These are phyloP conservation scores for Fusarium concolor DNA, from an alignment of 2,329 filamentous ascomycete species.

Conservation along the genomic window DNA sequence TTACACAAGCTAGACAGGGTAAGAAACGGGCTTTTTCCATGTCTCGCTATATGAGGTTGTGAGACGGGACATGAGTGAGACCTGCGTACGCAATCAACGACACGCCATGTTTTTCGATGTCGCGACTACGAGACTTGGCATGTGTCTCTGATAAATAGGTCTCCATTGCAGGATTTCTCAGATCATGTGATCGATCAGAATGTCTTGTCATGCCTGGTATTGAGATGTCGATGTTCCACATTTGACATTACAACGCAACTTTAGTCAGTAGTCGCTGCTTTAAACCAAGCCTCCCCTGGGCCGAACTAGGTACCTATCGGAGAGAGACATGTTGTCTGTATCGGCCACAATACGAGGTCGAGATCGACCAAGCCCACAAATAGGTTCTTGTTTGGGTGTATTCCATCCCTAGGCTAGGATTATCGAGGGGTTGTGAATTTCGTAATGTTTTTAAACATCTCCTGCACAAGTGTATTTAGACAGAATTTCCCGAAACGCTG, in stretches of 20 bases:
- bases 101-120: neutral
- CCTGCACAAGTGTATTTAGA: too few relatives aligned
- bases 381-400: too few relatives aligned
- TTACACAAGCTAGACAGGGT: conserved; percentile 14
- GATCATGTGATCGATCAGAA: neutral
- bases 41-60: conserved; percentile 3
- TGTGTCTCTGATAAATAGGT: neutral
- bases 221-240: neutral
- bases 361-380: too few relatives aligned
- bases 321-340: too few relatives aligned
- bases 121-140: neutral
- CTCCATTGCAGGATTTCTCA: neutral
- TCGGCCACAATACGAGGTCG: too few relatives aligned
- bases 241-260: neutral
- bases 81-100: conserved; percentile 29
- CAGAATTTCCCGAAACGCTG: too few relatives aligned
- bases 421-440: too few relatives aligned
- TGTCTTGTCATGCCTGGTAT: neutral
- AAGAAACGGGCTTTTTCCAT: conserved; percentile 7
- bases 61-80: conserved; percentile 33
- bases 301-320: too few relatives aligned
- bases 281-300: too few relatives aligned
- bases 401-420: too few relatives aligned
- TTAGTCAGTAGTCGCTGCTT: neutral
- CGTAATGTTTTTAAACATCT: too few relatives aligned